Conservation (phyloP, 2,329 filamentous ascomycete species). For the Cryphonectria parasitica region DNA sequence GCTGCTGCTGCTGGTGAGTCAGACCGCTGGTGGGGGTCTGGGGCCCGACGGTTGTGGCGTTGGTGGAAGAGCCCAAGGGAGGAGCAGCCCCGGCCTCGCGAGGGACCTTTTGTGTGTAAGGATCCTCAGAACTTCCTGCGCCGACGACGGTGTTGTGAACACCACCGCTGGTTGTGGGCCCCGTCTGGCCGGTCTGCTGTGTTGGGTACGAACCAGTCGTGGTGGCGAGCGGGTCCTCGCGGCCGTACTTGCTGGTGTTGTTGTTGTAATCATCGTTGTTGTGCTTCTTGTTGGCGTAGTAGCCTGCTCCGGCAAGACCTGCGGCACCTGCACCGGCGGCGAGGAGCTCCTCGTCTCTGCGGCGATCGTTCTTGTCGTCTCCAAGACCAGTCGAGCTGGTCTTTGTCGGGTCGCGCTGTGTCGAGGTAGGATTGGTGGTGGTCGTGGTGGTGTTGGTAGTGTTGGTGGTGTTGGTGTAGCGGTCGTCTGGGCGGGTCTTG, state of each 20-base stretch:
- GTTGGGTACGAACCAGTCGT: background rate
- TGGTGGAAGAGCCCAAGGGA: background rate
- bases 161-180: slow-evolving; percentile 5
- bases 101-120: slow-evolving; percentile 1
- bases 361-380: background rate
- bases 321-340: slow-evolving; percentile 19
- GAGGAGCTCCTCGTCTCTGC: slow-evolving; percentile 7
- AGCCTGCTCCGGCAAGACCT: slow-evolving; percentile 19
- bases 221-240: background rate
- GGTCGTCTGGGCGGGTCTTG: background rate
- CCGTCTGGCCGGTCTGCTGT: background rate
- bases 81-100: background rate
- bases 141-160: slow-evolving; percentile 26
- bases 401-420: background rate
- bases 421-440: background rate
- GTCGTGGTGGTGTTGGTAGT: background rate
- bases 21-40: background rate
- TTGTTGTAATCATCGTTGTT: background rate
- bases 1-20: slow-evolving; percentile 10
- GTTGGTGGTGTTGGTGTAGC: background rate
- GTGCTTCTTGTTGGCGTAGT: slow-evolving; percentile 4
- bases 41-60: background rate
- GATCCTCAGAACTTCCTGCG: slow-evolving; percentile 18
- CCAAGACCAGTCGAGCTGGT: background rate
- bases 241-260: background rate